Percentiles rank a stretch among this genome's conserved stretches.
Evolutionary conservation across 768 basidiomycete genomes (phyloP).

Genomic region (Suillus luteus): DNA sequence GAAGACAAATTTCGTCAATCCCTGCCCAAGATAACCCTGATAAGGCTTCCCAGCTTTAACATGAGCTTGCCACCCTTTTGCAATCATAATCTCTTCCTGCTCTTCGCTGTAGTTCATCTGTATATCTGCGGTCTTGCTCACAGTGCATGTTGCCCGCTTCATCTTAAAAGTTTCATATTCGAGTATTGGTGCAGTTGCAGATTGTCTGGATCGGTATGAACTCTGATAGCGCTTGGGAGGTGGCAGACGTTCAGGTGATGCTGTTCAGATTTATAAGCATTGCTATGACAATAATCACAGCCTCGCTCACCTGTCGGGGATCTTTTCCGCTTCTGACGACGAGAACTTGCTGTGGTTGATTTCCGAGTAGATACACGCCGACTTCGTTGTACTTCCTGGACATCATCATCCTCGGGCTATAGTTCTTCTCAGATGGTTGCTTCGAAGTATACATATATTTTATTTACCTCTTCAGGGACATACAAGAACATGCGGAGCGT

Average conservation of each 20-base stretch:
- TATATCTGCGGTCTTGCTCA: not conserved
- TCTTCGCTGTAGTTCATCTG: not conserved
- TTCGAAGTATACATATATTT: not conserved
- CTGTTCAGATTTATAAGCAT: too few species aligned
- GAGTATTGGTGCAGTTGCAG: not conserved
- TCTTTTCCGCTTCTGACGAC: not conserved
- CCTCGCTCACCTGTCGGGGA: too few species aligned
- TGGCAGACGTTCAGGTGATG: not conserved
- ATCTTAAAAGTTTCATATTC: not conserved
- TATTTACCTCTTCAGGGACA: not conserved
- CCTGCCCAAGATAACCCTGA: conserved; percentile 18
- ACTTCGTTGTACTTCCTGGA: not conserved
- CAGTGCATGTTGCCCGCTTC: not conserved
- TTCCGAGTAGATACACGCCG: not conserved
- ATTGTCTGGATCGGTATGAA: not conserved
- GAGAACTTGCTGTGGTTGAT: not conserved
- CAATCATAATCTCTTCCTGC: conserved; percentile 13
- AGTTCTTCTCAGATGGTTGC: not conserved
- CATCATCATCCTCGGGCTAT: not conserved
- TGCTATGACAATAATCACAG: too few species aligned
- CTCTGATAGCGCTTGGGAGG: conserved; percentile 8
- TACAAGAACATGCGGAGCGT: not conserved
- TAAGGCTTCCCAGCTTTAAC: conserved; percentile 1
- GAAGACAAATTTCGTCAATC: conserved; percentile 20
- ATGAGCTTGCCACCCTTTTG: conserved; percentile 14